Conservation (phyloP, 305 asterid species). For the Fraxinus albicans region DNA sequence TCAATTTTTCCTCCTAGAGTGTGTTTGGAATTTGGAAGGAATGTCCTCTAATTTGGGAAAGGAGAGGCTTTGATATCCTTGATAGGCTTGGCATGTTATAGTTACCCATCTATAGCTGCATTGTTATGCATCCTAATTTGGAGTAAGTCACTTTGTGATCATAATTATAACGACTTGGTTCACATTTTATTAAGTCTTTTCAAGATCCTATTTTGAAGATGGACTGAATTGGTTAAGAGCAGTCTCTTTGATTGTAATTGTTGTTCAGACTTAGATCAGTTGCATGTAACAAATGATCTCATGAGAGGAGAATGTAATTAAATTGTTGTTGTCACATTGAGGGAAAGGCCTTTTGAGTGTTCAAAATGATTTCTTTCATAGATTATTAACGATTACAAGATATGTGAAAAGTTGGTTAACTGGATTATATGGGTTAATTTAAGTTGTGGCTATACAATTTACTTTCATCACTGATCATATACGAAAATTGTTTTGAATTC, state of each 20-base stretch:
- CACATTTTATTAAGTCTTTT: neutral
- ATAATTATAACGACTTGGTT: neutral
- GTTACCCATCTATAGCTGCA: neutral
- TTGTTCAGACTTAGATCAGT: neutral
- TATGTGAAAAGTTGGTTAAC: neutral
- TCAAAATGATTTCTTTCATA: neutral
- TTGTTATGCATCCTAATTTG: neutral
- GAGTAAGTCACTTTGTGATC: neutral
- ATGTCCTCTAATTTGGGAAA: neutral
- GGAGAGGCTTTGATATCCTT: neutral
- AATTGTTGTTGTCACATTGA: neutral
- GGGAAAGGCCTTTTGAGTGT: neutral
- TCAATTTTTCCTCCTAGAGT: neutral
- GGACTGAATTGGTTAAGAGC: neutral
- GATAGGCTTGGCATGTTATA: neutral
- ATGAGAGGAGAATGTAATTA: neutral
- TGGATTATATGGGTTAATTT: neutral
- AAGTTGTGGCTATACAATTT: neutral
- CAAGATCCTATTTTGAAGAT: neutral
- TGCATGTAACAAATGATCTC: neutral
- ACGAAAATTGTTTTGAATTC: neutral
- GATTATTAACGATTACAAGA: neutral
- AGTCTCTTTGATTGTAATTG: neutral
- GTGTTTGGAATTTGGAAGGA: neutral
- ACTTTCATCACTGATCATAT: neutral